Base-by-base conservation (phyloP, 805 yeast genomes). In the Brettanomyces nanus region DNA sequence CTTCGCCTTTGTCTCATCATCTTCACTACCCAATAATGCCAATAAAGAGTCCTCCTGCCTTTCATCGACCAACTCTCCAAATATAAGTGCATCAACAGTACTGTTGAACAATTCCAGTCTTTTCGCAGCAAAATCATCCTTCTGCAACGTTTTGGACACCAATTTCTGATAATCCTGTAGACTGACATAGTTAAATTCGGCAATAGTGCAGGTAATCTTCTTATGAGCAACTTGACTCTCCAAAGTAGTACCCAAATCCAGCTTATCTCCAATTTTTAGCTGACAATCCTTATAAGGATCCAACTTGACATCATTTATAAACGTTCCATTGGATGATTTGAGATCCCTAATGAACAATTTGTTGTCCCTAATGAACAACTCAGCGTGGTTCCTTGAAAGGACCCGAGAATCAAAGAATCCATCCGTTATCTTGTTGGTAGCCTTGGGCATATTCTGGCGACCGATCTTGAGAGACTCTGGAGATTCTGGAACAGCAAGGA, bases 401-500 rank as follows among this genome's bases (percentile, higher is more conserved):
- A 94, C 97, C 21, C 97, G 68, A 9, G 96, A 85, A 61, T 92
- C 97, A 54, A 92, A 92, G 56, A 73, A 89, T 1, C 97, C 98
- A 56, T 94, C 94, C 27, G 83, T 80, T 2, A 84, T 65, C 44
- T 69, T 74, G 27, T 75, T 76, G 39, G 69, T 67, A 33, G 69
- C 66, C 44, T 69, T 71, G 3, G 84, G 67, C 45, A 81, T 83
- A 14, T 84, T 80, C 33, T 95, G 97, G 39, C 99, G 72, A 1
- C 99, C 99, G 19, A 92, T 66, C 54, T 85, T 85, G 37, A 89
- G 62, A 3, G 85, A 78, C 11, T 84, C 87, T 0, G 99, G 98
- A 41, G 66, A 69, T 40, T 74, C 69, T 1, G 97, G 97, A 6
- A 92, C 78, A 11, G 75, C 75, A 28, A 92, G 64, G 37, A 81